Evolutionary conservation across 495 filamentous ascomycete genomes (phyloP).

Genomic region (Bacidia gigantensis): DNA sequence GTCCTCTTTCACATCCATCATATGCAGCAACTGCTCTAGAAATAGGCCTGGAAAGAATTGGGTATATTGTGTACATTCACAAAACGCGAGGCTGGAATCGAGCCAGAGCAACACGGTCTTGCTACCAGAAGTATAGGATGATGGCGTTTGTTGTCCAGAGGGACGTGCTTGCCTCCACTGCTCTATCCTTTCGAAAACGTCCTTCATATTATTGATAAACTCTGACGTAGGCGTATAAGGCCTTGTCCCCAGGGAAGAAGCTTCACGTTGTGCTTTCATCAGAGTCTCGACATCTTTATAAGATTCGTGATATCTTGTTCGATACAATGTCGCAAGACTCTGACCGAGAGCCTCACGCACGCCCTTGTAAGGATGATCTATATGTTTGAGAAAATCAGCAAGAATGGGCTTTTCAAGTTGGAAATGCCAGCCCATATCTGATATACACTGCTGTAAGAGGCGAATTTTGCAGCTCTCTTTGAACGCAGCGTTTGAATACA

Average conservation of each 20-base stretch:
- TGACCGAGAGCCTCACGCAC: constrained; percentile 91
- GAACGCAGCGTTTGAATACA: constrained; percentile 92
- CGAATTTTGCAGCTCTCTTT: constrained; percentile 97
- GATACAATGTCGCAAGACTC: constrained; percentile 72
- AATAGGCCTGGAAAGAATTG: constrained; percentile 84
- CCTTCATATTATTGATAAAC: constrained; percentile 54
- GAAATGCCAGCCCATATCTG: constrained; percentile 91
- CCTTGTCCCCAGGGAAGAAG: constrained; percentile 72
- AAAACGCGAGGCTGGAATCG: constrained; percentile 75
- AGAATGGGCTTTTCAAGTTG: constrained; percentile 82
- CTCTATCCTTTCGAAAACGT: constrained; percentile 71
- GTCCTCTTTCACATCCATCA: constrained; percentile 99
- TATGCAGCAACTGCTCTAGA: constrained; percentile 84
- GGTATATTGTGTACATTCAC: constrained; percentile 84
- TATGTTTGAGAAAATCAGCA: constrained; percentile 74
- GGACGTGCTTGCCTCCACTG: constrained; percentile 73
- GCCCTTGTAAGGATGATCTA: constrained; percentile 96
- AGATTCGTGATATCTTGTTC: constrained; percentile 85
- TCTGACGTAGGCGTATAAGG: constrained; percentile 68
- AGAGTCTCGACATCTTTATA: constrained; percentile 63
- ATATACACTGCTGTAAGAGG: constrained; percentile 74
- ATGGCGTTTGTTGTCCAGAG: constrained; percentile 83
- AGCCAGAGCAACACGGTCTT: constrained; percentile 96
- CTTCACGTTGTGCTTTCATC: constrained; percentile 59
- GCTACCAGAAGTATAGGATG: constrained; percentile 86